These are phyloP conservation scores for Pichia scutulata DNA, from an alignment of 805 yeast species.

Conservation along the genomic window DNA sequence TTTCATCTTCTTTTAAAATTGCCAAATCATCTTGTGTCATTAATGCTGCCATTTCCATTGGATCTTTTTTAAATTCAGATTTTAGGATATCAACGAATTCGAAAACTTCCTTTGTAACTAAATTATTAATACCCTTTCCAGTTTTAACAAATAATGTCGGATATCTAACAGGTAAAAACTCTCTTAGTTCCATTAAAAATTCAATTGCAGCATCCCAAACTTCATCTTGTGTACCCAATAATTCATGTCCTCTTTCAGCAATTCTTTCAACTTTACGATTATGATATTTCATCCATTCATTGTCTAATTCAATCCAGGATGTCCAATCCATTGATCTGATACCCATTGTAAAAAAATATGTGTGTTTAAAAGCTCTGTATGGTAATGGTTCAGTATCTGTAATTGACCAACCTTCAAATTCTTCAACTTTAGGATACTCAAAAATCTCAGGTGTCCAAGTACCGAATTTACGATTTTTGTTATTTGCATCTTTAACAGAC, in stretches of 20 bases:
- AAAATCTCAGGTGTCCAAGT: slow-evolving; percentile 48
- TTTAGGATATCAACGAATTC: slow-evolving; percentile 24
- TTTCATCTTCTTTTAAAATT: slow-evolving; percentile 50
- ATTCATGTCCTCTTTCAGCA: slow-evolving; percentile 36
- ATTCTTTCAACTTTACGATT: slow-evolving; percentile 43
- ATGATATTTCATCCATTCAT: slow-evolving; percentile 54
- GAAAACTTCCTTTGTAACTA: slow-evolving; percentile 47
- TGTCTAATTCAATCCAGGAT: slow-evolving; percentile 62
- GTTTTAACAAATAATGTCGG: slow-evolving; percentile 45
- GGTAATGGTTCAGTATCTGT: slow-evolving; percentile 46
- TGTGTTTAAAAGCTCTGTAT: slow-evolving; percentile 62
- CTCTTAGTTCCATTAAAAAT: slow-evolving; percentile 43
- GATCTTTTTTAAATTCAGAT: slow-evolving; percentile 39
- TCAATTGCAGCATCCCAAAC: slow-evolving; percentile 52
- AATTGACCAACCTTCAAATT: slow-evolving; percentile 43
- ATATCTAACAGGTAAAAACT: slow-evolving; percentile 48
- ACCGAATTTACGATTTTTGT: slow-evolving; percentile 41
- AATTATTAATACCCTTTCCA: slow-evolving; percentile 40
- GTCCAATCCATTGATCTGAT: slow-evolving; percentile 54
- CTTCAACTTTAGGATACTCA: slow-evolving; percentile 41
- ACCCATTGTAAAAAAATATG: slow-evolving; percentile 62
- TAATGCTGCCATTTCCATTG: slow-evolving; percentile 49
- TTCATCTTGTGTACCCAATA: slow-evolving; percentile 43
- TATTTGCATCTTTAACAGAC: slow-evolving; percentile 31
- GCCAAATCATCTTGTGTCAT: slow-evolving; percentile 63